phyloP scores from a whole-genome alignment of 2,329 filamentous ascomycete species.

The Paecilomyces sp. region DNA sequence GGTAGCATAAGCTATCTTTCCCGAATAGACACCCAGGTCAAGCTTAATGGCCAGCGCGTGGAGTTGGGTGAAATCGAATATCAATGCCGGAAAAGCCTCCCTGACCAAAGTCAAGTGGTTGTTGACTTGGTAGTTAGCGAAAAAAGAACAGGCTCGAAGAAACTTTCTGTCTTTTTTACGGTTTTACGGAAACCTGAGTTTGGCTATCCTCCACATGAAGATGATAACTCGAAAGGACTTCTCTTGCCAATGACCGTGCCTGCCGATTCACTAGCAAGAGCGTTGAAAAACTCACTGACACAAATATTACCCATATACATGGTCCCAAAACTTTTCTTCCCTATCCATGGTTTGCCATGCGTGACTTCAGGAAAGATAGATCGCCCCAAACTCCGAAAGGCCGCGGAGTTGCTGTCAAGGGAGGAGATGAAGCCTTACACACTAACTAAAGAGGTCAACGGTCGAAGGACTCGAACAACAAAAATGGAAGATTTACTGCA shows the following conservation, averaged over 20 bases:
- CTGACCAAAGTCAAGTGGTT: slow-evolving; percentile 30
- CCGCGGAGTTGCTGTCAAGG: slow-evolving; percentile 28
- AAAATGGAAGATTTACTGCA: slow-evolving; percentile 23
- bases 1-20: slow-evolving; percentile 27
- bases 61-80: slow-evolving; percentile 42
- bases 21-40: slow-evolving; percentile 27
- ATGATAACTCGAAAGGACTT: slow-evolving; percentile 10
- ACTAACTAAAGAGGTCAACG: slow-evolving; percentile 12
- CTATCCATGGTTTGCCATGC: slow-evolving; percentile 33
- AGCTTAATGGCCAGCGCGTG: slow-evolving; percentile 39
- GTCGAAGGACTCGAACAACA: slow-evolving; percentile 17
- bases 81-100: slow-evolving; percentile 30
- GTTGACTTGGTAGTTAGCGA: slow-evolving; percentile 35
- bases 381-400: slow-evolving; percentile 28
- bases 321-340: slow-evolving; percentile 38
- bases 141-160: slow-evolving; percentile 21
- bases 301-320: slow-evolving; percentile 33
- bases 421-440: slow-evolving; percentile 23
- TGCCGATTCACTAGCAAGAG: slow-evolving; percentile 16
- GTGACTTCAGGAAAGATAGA: slow-evolving; percentile 39
- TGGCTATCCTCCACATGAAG: background rate
- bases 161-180: slow-evolving; percentile 28
- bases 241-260: slow-evolving; percentile 19
- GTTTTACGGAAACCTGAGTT: slow-evolving; percentile 5
- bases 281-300: slow-evolving; percentile 17